These are phyloP conservation scores for Scedosporium aurantiacum DNA, from an alignment of 2,329 filamentous ascomycete genomes.

Conservation along the genomic window DNA sequence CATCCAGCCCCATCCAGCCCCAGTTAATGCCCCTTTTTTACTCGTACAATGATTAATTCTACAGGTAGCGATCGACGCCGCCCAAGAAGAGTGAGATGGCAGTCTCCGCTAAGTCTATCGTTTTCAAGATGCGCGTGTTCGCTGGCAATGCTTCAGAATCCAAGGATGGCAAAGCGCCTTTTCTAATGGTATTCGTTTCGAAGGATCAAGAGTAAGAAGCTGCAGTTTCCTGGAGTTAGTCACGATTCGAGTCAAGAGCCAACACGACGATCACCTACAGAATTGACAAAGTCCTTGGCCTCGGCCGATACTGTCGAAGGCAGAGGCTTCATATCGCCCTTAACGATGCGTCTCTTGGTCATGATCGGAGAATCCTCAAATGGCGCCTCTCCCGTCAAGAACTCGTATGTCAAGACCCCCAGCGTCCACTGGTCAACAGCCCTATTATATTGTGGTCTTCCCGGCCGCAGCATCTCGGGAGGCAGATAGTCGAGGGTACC, in stretches of 20 bases:
- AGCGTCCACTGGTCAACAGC: conserved; percentile 7
- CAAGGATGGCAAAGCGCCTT: conserved; percentile 3
- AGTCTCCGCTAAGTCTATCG: too few species aligned
- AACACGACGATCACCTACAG: background rate
- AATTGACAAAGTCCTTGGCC: conserved; percentile 3
- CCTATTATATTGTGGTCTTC: background rate
- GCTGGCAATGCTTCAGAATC: conserved; percentile 3
- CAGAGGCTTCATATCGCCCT: conserved; percentile 5
- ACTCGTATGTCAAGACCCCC: conserved; percentile 8
- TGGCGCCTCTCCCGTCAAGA: conserved; percentile 8
- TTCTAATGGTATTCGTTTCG: background rate
- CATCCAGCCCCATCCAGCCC: background rate
- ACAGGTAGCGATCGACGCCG: background rate
- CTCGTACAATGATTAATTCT: background rate
- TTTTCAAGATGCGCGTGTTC: background rate
- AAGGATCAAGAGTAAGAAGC: conserved; percentile 1
- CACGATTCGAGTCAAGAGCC: background rate
- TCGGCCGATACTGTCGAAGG: background rate
- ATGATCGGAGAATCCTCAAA: conserved; percentile 7
- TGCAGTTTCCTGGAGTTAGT: background rate
- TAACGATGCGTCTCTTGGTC: conserved; percentile 8
- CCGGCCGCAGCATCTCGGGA: conserved; percentile 5
- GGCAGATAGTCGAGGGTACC: conserved; percentile 9
- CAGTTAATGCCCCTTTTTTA: background rate
- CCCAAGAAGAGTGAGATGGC: too few species aligned